phyloP scores from a whole-genome alignment of 345 rosid species.

The Theobroma cacao region DNA sequence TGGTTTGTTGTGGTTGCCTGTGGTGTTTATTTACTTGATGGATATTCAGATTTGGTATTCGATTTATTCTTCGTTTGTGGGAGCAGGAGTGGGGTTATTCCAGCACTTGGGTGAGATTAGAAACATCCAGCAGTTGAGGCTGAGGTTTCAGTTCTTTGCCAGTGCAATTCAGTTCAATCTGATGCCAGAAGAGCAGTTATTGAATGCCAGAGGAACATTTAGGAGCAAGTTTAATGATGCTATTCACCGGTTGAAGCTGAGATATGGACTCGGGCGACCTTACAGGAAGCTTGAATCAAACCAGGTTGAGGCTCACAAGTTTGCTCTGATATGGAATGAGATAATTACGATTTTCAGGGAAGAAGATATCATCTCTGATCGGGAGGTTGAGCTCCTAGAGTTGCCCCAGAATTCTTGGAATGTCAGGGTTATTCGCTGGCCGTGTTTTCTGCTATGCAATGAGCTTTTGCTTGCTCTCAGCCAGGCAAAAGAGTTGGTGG shows the following conservation, averaged over 20 bases:
- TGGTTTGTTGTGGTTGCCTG: constrained; percentile 78
- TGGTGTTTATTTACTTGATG: constrained; percentile 76
- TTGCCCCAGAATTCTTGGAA: constrained; percentile 90
- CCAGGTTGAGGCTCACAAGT: constrained; percentile 90
- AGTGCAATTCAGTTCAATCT: constrained; percentile 96
- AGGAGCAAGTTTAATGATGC: constrained; percentile 84
- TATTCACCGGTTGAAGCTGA: constrained; percentile 78
- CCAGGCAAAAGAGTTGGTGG: constrained; percentile 87
- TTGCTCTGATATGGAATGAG: constrained; percentile 96
- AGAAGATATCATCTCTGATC: constrained; percentile 92
- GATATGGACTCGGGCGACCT: constrained; percentile 93
- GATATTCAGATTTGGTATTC: constrained; percentile 97
- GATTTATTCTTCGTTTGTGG: constrained; percentile 81
- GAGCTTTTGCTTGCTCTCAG: constrained; percentile 95
- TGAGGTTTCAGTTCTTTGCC: constrained; percentile 96
- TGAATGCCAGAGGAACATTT: constrained; percentile 68
- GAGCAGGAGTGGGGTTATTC: constrained; percentile 84
- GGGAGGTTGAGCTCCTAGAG: constrained; percentile 85
- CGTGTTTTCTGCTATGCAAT: constrained; percentile 89
- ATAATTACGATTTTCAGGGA: constrained; percentile 83
- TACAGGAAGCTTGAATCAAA: constrained; percentile 92
- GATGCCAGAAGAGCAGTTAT: constrained; percentile 93
- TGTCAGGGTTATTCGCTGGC: constrained; percentile 91
- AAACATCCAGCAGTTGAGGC: constrained; percentile 77
- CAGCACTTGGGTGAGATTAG: constrained; percentile 95